These are phyloP conservation scores for Falciphora oryzae DNA, from an alignment of 2,329 filamentous ascomycete species.

Conservation along the genomic window DNA sequence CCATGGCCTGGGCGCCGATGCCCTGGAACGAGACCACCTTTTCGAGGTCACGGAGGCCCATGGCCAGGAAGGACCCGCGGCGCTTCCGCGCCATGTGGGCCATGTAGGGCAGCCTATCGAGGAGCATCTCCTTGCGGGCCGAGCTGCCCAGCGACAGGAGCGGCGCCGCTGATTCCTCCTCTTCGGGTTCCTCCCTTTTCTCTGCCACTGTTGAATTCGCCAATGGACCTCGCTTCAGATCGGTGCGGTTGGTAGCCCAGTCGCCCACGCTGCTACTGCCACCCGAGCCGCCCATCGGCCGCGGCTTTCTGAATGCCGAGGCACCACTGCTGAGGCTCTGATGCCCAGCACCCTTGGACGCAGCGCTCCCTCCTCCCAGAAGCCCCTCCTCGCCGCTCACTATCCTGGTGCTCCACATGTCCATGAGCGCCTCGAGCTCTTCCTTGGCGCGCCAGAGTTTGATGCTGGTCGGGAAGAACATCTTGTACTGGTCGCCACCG, in stretches of 20 bases:
- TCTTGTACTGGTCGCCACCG: slow-evolving; percentile 65
- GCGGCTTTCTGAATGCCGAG: slow-evolving; percentile 41
- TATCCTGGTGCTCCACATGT: slow-evolving; percentile 59
- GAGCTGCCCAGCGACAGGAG: slow-evolving; percentile 58
- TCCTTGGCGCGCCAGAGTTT: slow-evolving; percentile 80
- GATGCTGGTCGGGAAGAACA: slow-evolving; percentile 85
- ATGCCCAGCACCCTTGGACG: neutral
- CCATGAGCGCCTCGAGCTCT: slow-evolving; percentile 69
- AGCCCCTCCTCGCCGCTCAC: slow-evolving; percentile 54
- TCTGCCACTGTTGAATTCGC: slow-evolving; percentile 18
- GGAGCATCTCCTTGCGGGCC: slow-evolving; percentile 66
- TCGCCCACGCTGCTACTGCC: slow-evolving; percentile 16
- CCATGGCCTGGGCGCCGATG: slow-evolving; percentile 33
- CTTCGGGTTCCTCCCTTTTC: slow-evolving; percentile 11
- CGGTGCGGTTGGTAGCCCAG: slow-evolving; percentile 14
- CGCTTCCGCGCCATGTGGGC: slow-evolving; percentile 53
- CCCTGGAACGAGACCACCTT: slow-evolving; percentile 63
- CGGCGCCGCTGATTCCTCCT: slow-evolving; percentile 19
- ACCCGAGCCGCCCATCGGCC: slow-evolving; percentile 14
- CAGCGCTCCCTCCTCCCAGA: slow-evolving; percentile 19
- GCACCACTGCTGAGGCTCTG: slow-evolving; percentile 40
- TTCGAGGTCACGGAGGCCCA: slow-evolving; percentile 54
- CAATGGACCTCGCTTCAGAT: slow-evolving; percentile 16
- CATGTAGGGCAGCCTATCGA: slow-evolving; percentile 86
- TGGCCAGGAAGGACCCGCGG: slow-evolving; percentile 27